Conservation (phyloP, 2,329 filamentous ascomycete species). For the Apiospora koreana region DNA sequence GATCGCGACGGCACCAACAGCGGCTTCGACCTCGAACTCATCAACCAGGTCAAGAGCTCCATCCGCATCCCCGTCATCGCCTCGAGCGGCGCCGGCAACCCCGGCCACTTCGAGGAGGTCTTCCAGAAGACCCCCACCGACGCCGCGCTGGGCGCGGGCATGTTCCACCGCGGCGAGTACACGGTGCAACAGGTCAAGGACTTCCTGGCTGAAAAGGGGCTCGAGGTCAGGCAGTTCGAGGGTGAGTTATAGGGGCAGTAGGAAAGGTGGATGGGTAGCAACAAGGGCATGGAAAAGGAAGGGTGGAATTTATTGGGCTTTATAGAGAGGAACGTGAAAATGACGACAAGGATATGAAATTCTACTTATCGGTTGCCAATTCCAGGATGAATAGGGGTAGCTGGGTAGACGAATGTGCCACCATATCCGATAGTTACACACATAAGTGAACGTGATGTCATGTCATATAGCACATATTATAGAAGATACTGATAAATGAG, state of each 20-base stretch:
- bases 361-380: neutral
- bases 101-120: constrained; percentile 86
- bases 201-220: constrained; percentile 67
- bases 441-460: neutral
- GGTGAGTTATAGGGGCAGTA: constrained; percentile 40
- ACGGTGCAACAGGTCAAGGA: constrained; percentile 95
- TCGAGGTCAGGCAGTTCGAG: constrained; percentile 81
- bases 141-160: constrained; percentile 91
- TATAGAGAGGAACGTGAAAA: neutral
- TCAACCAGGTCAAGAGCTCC: constrained; percentile 82
- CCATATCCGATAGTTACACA: neutral
- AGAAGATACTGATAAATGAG: neutral
- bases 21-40: constrained; percentile 92
- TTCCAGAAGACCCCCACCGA: constrained; percentile 85
- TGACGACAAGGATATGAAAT: neutral
- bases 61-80: constrained; percentile 94
- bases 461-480: neutral
- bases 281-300: constrained; percentile 14
- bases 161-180: constrained; percentile 96
- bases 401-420: constrained; percentile 9
- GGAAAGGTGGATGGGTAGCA: neutral
- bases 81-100: constrained; percentile 86
- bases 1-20: constrained; percentile 94
- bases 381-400: constrained; percentile 22
- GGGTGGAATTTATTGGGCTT: neutral